Base-by-base conservation (phyloP, 1,284 basidiomycete genomes). In the Melampsora americana region DNA sequence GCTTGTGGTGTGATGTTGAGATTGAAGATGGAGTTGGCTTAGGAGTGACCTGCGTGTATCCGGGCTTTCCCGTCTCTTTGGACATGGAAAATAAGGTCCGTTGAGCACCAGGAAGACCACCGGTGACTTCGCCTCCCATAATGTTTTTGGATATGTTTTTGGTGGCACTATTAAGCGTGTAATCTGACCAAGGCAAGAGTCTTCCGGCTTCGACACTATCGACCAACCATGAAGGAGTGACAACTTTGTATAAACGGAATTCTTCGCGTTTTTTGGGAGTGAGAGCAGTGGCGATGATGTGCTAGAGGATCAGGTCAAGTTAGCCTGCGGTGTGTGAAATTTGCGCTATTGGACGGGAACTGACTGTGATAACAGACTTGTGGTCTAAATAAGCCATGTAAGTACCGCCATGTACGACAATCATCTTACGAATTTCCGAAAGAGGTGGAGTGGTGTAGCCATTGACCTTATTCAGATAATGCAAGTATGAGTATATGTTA, bases 371-470 rank as follows among this genome's bases (percentile, higher is more conserved):
- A 39, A 88, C 80, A 4, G 86, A 84, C 82, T 93, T 93, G 82
- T 86, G 88, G 82, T 91, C 90, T 28, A 95, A 86, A 82, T 94
- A 95, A 0, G 93, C 88, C 73, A 92, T 89, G 78, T 90, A 93
- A 18, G 87, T 84, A 2, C 94, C 95, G 7, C 94, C 95, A 79
- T 95, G 87, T 73, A 89, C 85, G 2, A 95, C 84, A 50, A 98
- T 89, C 72, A 97, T 85, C 78, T 89, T 86, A 3, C 92, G 87
- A 0, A 98, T 84, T 68, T 92, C 91, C 81, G 93, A 91, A 69
- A 93, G 88, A 4, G 93, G 92, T 6, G 95, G 94, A 35, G 88
- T 86, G 0, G 93, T 96, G 85, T 89, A 92, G 0, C 95, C 95
- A 81, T 96, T 97, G 78, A 95, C 90, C 91, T 83, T 2, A 35